Base-by-base conservation (phyloP, 805 yeast genomes). In the Maudiozyma turicensis region DNA sequence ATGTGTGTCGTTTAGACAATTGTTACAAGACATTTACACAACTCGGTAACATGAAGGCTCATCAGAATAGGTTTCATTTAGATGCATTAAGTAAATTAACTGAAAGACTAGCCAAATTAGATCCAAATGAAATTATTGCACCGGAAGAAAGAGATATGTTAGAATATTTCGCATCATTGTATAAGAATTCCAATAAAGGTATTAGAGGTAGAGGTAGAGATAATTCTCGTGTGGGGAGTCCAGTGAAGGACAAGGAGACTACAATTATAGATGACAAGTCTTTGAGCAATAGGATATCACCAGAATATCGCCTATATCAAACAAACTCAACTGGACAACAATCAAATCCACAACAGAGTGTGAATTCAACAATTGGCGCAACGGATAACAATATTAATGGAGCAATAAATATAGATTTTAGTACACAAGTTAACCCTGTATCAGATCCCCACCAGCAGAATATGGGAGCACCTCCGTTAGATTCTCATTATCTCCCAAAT, bases 1-100 rank as follows among this genome's bases (percentile, higher is more conserved):
- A 72, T 61, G 76, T 77, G 48, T 90, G 97, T 68, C 79, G 78
- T 57, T 72, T 90, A 51, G 96, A 88, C 63, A 72, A 76, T 48
- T 90, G 97, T 68, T 80, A 78, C 54, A 89, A 88, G 68, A 76
- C 83, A 2, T 90, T 90, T 60, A 87, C 96, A 0, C 98, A 91
- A 70, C 72, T 90, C 56, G 97, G 97, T 2, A 91, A 91, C 61
- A 75, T 91, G 72, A 90, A 91, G 67, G 85, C 95, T 0, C 98
- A 91, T 65, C 98, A 91, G 62, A 91, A 90, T 67, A 74, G 89
- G 57, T 88, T 89, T 62, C 98, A 89, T 65, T 66, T 79, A 52
- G 78, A 77, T 8, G 81, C 95, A 0, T 71, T 91, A 53, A 80
- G 78, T 53, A 72, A 71, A 40, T 70, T 88, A 60, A 86, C 93